phyloP scores from a whole-genome alignment of 805 yeast genomes.

The Myxozyma monticola region DNA sequence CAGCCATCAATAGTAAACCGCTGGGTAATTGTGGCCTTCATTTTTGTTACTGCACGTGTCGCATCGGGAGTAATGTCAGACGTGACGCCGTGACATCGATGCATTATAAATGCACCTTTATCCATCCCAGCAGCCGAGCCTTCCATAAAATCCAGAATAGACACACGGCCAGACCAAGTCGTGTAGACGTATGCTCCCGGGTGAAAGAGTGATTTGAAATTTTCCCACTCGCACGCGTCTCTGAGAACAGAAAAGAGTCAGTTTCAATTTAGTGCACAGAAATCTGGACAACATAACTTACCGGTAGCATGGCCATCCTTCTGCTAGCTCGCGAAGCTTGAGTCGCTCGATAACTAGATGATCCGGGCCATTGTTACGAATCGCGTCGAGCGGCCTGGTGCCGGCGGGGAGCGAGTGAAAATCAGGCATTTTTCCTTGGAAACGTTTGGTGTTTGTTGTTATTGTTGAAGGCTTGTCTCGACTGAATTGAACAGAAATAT shows the following conservation, averaged over 20 bases:
- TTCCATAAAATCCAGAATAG: neutral
- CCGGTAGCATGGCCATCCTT: constrained; percentile 9
- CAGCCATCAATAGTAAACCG: constrained; percentile 1
- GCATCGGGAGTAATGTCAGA: constrained; percentile 1
- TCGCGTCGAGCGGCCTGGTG: neutral
- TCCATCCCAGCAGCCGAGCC: constrained; percentile 4
- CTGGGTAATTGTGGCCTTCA: constrained; percentile 11
- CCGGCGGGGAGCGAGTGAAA: constrained; percentile 3
- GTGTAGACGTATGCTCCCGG: constrained; percentile 5
- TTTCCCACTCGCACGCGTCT: constrained; percentile 10
- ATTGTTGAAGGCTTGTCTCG: too few relatives aligned
- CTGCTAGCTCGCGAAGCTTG: constrained; percentile 6
- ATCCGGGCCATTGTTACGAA: constrained; percentile 6
- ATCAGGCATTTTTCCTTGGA: neutral
- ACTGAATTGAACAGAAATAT: too few relatives aligned
- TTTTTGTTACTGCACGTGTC: constrained; percentile 4
- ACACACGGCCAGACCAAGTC: constrained; percentile 5
- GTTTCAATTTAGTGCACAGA: too few relatives aligned
- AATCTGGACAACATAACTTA: too few relatives aligned
- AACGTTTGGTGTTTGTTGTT: too few relatives aligned
- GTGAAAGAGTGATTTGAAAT: constrained; percentile 3
- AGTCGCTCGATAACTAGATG: constrained; percentile 2
- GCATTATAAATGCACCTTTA: constrained; percentile 4
- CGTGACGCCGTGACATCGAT: constrained; percentile 3
- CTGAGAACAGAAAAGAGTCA: neutral